phyloP scores from a whole-genome alignment of 768 basidiomycete species.

The Russula sp. region DNA sequence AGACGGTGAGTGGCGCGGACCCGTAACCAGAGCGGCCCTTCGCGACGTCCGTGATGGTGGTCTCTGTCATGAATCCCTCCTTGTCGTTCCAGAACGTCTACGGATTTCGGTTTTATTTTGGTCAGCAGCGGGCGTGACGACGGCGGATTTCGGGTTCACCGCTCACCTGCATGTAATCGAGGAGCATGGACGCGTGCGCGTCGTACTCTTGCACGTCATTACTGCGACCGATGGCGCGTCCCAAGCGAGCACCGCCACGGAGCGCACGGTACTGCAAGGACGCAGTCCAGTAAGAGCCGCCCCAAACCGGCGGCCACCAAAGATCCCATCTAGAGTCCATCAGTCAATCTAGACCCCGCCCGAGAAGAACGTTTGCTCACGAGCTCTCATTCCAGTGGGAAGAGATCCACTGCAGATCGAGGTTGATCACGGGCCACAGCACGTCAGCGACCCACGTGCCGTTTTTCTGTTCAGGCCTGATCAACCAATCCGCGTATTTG shows the following conservation, averaged over 20 bases:
- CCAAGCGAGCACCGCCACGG: constrained; percentile 21
- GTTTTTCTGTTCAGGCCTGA: constrained; percentile 15
- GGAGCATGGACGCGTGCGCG: constrained; percentile 9
- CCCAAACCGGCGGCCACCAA: constrained; percentile 21
- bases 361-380: background rate
- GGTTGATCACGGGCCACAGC: constrained; percentile 19
- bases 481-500: constrained; percentile 20
- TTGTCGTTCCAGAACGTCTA: constrained; percentile 20
- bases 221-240: constrained; percentile 1
- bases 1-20: constrained; percentile 15
- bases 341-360: background rate
- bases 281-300: constrained; percentile 20
- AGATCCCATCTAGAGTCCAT: constrained; percentile 10
- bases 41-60: constrained; percentile 4
- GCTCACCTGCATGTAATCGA: constrained; percentile 20
- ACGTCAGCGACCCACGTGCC: constrained; percentile 14
- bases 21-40: constrained; percentile 19
- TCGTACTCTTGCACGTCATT: constrained; percentile 3
- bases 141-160: too few relatives aligned
- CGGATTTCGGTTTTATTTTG: background rate
- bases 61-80: constrained; percentile 19
- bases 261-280: constrained; percentile 21
- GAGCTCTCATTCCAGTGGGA: constrained; percentile 18
- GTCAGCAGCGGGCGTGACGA: background rate
- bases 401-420: constrained; percentile 21